Base-by-base conservation (phyloP, 208 protist species). In the Baffinella frigidus region DNA sequence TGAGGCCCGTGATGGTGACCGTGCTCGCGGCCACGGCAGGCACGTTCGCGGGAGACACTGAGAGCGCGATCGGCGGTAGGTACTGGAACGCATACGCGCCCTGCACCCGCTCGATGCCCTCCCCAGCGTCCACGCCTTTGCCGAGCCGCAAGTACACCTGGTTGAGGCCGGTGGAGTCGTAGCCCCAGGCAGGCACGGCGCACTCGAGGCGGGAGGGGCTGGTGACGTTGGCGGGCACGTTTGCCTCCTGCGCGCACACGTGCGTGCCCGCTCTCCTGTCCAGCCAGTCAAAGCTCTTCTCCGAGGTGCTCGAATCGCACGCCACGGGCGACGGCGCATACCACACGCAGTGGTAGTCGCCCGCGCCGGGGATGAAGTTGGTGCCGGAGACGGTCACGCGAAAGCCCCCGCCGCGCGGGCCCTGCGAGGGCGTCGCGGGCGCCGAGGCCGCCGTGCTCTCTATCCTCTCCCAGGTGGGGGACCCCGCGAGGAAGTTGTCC, bases 311-410 rank as follows among this genome's bases (percentile, higher is more conserved):
- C n/a, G n/a, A n/a, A n/a, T n/a, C n/a, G n/a, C n/a, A n/a, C n/a
- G n/a, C n/a, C n/a, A n/a, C n/a, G n/a, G n/a, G 20, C 39, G 35
- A 72, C 80, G 14, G 0, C 51, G 83, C 43, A 51, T 90, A 90
- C 51, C 51, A 71, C 33, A 90, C 56, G 56, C 83, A 90, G 44
- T 73, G 83, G 64, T 90, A 90, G 30, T 90, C 83, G 36, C 20
- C 51, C 24, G 62, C 39, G 0, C 61, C 38, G 20, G 56, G 56
- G 24, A 27, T 35, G 83, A 90, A 90, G 33, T 35, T 35, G 20
- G n/a, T 10, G 45, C 83, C 83, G 0, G 38, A 35, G 36, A 90
- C 41, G 27, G 45, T 72, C n/a, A 90, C 83, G 33, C 9, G 33
- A 43, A 90, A 90, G 20, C 83, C 83, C 3, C 83, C 83, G 1